These are phyloP conservation scores for Stylonectria norvegica DNA, from an alignment of 2,329 filamentous ascomycete genomes.

Conservation along the genomic window DNA sequence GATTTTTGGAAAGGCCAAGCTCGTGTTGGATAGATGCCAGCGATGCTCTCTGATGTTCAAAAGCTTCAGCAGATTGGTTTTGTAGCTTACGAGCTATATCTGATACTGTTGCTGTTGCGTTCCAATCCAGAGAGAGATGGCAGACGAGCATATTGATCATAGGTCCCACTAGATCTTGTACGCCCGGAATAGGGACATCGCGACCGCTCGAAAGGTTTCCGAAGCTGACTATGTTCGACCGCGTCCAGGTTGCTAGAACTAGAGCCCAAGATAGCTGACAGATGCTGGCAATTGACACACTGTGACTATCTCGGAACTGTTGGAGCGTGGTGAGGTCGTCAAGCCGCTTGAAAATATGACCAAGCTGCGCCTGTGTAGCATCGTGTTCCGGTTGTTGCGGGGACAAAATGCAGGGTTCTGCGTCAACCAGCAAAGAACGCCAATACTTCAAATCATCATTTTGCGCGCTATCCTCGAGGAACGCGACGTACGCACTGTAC, in stretches of 20 bases:
- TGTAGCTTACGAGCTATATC: not conserved
- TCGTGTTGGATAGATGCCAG: conserved; percentile 1
- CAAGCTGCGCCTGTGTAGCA: not conserved
- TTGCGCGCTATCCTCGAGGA: conserved; percentile 1
- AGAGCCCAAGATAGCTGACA: not conserved
- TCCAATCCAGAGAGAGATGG: not conserved
- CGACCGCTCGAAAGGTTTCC: not conserved
- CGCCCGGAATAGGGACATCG: not conserved
- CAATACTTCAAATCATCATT: conserved; percentile 7
- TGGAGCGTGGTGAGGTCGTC: not conserved
- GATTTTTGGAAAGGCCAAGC: not conserved
- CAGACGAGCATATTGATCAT: not conserved
- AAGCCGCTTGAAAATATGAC: not conserved
- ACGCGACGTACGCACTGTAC: conserved; percentile 16
- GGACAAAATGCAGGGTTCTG: not conserved
- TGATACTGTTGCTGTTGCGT: not conserved
- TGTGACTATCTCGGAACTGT: not conserved
- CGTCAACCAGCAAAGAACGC: conserved; percentile 2
- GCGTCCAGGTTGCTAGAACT: not conserved
- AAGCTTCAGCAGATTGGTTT: not conserved
- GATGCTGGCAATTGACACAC: not conserved
- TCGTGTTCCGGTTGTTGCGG: not conserved
- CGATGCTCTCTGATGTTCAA: not conserved
- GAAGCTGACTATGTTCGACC: not conserved
- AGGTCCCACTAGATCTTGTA: not conserved